These are phyloP conservation scores for Pseudogymnoascus sp. DNA, from an alignment of 2,329 filamentous ascomycete species.

Conservation along the genomic window DNA sequence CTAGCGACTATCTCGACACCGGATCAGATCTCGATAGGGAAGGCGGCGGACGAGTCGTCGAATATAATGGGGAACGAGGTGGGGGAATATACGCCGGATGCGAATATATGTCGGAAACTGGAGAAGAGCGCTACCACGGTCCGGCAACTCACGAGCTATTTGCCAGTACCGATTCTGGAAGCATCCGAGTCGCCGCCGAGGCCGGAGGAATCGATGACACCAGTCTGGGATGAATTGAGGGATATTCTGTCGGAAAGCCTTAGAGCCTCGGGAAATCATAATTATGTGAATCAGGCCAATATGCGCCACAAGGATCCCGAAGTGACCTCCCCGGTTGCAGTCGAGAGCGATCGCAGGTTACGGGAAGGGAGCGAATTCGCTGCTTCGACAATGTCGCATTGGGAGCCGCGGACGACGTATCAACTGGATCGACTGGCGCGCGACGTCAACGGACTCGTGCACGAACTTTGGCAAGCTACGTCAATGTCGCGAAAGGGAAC, in stretches of 20 bases:
- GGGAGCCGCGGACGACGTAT: neutral
- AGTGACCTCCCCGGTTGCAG: neutral
- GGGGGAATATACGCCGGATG: neutral
- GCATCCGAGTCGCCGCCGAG: neutral
- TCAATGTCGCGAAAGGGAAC: neutral
- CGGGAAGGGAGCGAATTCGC: neutral
- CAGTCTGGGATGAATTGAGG: neutral
- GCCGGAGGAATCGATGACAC: neutral
- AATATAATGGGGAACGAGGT: conserved; percentile 9
- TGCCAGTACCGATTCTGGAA: neutral
- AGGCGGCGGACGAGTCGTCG: conserved; percentile 1
- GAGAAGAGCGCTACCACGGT: neutral
- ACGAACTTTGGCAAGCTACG: neutral
- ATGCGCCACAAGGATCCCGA: neutral
- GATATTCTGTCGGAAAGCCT: neutral
- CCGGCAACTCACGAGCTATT: neutral
- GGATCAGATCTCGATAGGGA: conserved; percentile 2
- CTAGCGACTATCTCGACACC: neutral
- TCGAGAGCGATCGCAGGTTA: neutral
- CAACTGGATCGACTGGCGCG: neutral
- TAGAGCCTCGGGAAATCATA: neutral
- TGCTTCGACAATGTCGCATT: neutral
- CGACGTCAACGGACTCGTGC: neutral
- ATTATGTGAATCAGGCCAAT: neutral
- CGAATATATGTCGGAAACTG: conserved; percentile 2